Percentiles rank a stretch among this genome's conserved stretches.
Conservation (phyloP, 805 yeast genomes). For the Sugiyamaella boreocaroliniensis region DNA sequence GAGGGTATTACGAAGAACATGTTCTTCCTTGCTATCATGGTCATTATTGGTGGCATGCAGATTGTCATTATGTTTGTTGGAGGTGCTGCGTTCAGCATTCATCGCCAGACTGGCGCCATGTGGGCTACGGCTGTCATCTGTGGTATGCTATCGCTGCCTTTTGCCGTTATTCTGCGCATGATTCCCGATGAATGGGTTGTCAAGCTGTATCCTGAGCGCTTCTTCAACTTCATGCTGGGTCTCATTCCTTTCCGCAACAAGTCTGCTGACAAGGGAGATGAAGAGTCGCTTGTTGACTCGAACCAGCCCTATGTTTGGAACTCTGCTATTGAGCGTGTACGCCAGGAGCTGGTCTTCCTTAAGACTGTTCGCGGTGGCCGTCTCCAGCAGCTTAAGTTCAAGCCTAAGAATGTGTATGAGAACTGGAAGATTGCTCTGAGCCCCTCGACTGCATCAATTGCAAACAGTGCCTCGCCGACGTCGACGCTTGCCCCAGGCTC, state of each 20-base stretch:
- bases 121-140: conserved; percentile 86
- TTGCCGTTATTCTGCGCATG: conserved; percentile 67
- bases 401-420: conserved; percentile 19
- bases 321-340: conserved; percentile 35
- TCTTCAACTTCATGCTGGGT: conserved; percentile 13
- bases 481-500: conserved; percentile 11
- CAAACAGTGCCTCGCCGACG: conserved; percentile 9
- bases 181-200: conserved; percentile 59
- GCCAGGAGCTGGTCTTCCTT: conserved; percentile 32
- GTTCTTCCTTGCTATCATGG: conserved; percentile 69
- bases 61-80: conserved; percentile 92
- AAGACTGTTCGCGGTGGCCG: conserved; percentile 37
- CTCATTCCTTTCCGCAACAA: conserved; percentile 16
- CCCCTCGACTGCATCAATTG: conserved; percentile 10
- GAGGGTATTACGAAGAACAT: conserved; percentile 74
- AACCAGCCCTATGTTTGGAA: conserved; percentile 31
- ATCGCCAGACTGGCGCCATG: conserved; percentile 71
- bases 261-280: conserved; percentile 14
- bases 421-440: conserved; percentile 20
- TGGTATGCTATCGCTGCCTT: conserved; percentile 76
- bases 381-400: conserved; percentile 25
- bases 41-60: conserved; percentile 76
- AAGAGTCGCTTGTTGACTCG: conserved; percentile 18
- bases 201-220: conserved; percentile 23
- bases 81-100: conserved; percentile 87